phyloP scores from a whole-genome alignment of 2,329 filamentous ascomycete species.

The Pseudogymnoascus sp. region DNA sequence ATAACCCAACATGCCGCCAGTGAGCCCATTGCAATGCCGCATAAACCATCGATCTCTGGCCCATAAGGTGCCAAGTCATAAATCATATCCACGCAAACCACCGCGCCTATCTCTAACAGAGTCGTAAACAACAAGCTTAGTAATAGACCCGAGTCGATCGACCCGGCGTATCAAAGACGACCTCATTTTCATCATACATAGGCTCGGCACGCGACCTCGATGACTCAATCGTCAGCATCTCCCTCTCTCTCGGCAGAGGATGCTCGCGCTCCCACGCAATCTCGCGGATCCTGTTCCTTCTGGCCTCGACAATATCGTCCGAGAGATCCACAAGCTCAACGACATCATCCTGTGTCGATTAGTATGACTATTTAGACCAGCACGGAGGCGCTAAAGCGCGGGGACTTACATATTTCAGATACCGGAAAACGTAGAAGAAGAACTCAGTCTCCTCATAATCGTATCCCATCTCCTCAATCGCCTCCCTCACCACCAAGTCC shows the following conservation, averaged over 20 bases:
- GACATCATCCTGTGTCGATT: slow-evolving; percentile 67
- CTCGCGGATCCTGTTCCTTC: slow-evolving; percentile 46
- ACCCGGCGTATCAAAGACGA: slow-evolving; percentile 48
- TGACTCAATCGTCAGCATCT: slow-evolving; percentile 14
- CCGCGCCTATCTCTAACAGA: neutral
- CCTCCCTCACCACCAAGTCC: slow-evolving; percentile 78
- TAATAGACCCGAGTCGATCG: slow-evolving; percentile 5
- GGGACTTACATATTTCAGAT: slow-evolving; percentile 72
- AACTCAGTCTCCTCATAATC: slow-evolving; percentile 83
- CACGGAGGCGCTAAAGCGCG: neutral
- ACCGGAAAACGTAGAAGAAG: slow-evolving; percentile 90
- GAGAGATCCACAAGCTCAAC: slow-evolving; percentile 74
- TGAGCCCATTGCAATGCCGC: neutral
- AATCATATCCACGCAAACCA: slow-evolving; percentile 1
- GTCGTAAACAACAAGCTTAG: neutral
- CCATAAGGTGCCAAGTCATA: neutral
- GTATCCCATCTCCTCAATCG: slow-evolving; percentile 77
- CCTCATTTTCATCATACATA: slow-evolving; percentile 50
- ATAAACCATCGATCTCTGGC: neutral
- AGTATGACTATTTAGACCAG: slow-evolving; percentile 22
- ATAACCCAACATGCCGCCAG: neutral
- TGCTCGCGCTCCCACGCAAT: slow-evolving; percentile 51
- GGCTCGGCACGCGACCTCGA: slow-evolving; percentile 20
- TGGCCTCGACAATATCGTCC: slow-evolving; percentile 67
- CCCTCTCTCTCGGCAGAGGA: slow-evolving; percentile 35